Evolutionary conservation across 1,139 yeast species (phyloP), one percentile per base, ranked within the genome.

Genomic region (Arxiozyma slooffiae): DNA sequence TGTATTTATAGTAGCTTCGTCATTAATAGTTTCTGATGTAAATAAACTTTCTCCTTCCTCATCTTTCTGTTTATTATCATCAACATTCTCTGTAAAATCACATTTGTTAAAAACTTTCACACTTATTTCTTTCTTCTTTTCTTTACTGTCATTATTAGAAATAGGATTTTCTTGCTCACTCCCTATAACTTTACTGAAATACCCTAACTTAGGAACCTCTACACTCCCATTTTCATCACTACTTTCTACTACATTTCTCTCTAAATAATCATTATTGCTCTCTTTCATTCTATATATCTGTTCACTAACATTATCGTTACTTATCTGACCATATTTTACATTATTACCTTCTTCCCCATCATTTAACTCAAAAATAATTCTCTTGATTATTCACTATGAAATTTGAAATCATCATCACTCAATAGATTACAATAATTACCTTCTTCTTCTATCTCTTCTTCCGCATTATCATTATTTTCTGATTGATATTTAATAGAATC

Each of bases 141-240:
- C 53, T 1, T 34, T 48, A 37, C 46, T 30, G n/a, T 6, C 36
- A 30, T 14, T 6, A 30, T 30, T 6, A 30, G 36, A 30, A 11
- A 14, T n/a, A 9, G 36, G 14, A 30, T 30, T 7, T 11, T 30
- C n/a, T 14, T 8, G 36, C 4, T 30, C 36, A 30, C 14, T 30
- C 36, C n/a, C n/a, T 17, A 60, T 49, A 55, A 60, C 57, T 22
- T 55, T 54, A 24, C 55, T 52, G 48, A 60, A 61, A 50, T 62
- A 62, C 1, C 65, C 66, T 6, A 62, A 55, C 44, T 57, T 53
- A 7, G 61, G 52, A 7, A 53, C 57, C 39, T 51, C 52, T 21
- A 54, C 34, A 37, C 50, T 51, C 22, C 51, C 54, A 23, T 21
- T 30, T 26, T 47, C 44, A 24, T 44, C 46, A 23, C 42, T 43